Conservation (phyloP, 2,329 filamentous ascomycete genomes). For the Talaromyces sp. region DNA sequence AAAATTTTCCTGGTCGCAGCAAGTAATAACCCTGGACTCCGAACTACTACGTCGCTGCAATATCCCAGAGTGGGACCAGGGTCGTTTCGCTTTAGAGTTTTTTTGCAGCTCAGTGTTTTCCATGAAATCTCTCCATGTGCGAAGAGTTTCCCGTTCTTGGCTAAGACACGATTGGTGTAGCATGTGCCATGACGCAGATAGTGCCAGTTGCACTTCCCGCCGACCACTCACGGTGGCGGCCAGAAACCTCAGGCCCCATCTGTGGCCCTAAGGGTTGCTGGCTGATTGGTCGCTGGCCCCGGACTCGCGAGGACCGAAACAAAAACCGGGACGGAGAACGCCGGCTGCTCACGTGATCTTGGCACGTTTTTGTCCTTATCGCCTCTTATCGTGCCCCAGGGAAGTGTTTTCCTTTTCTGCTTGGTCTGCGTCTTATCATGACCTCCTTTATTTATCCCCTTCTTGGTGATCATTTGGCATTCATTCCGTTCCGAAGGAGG, state of each 20-base stretch:
- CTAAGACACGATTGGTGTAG: background rate
- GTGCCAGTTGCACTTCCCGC: background rate
- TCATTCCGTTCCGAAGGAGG: background rate
- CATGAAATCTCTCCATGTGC: background rate
- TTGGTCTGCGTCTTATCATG: background rate
- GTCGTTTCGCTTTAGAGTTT: background rate
- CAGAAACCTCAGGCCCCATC: background rate
- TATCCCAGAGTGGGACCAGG: background rate
- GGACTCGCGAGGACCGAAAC: too few species aligned
- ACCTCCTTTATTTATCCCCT: background rate
- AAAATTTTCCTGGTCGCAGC: background rate
- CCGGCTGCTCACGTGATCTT: background rate
- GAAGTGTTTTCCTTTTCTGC: background rate
- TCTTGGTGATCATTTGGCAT: background rate
- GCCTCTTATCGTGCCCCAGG: background rate
- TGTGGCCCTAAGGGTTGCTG: too few species aligned
- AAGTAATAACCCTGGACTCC: background rate
- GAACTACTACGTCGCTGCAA: background rate
- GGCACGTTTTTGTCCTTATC: background rate
- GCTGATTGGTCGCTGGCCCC: background rate
- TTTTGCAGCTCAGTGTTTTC: background rate
- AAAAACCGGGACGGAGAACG: background rate
- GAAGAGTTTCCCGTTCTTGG: background rate
- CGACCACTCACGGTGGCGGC: background rate
- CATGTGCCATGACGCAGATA: conserved; percentile 2